These are phyloP conservation scores for Cyclostephanos tholiformis DNA, from an alignment of 108 stramenopile species.

Conservation along the genomic window DNA sequence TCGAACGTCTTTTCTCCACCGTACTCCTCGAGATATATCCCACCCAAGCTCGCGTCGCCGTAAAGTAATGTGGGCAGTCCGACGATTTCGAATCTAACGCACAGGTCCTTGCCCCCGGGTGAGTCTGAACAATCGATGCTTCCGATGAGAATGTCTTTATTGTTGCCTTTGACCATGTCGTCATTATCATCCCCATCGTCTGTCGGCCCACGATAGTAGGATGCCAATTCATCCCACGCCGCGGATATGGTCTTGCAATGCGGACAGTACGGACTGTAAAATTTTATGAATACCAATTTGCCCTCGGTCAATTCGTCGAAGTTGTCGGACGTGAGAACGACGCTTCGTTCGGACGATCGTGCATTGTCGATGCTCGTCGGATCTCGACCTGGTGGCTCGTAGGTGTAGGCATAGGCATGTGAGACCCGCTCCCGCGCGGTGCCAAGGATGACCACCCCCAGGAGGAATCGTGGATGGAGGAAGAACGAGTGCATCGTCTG, in stretches of 20 bases:
- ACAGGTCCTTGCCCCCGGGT: constrained; percentile 42
- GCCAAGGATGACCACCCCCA: constrained; percentile 3
- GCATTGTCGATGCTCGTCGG: constrained; percentile 43
- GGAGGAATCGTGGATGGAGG: constrained; percentile 2
- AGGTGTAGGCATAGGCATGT: constrained; percentile 22
- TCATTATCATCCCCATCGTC: neutral
- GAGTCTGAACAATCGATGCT: constrained; percentile 50
- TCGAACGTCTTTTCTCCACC: constrained; percentile 48
- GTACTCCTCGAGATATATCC: constrained; percentile 62
- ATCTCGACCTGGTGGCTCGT: constrained; percentile 46
- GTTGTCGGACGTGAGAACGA: constrained; percentile 38
- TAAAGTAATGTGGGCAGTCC: constrained; percentile 64
- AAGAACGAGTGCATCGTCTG: no score
- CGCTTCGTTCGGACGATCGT: constrained; percentile 32
- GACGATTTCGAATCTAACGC: constrained; percentile 41
- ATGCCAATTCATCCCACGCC: constrained; percentile 51
- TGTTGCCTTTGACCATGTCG: neutral
- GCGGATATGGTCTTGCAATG: constrained; percentile 47
- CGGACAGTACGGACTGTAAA: constrained; percentile 45
- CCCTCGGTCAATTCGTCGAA: constrained; percentile 47
- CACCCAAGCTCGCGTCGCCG: constrained; percentile 52
- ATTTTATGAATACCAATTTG: constrained; percentile 48
- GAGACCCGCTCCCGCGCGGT: neutral
- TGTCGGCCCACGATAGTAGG: constrained; percentile 23
- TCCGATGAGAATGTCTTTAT: constrained; percentile 35